These are phyloP conservation scores for Corylus americana DNA, from an alignment of 306 rosid genomes.

Conservation along the genomic window DNA sequence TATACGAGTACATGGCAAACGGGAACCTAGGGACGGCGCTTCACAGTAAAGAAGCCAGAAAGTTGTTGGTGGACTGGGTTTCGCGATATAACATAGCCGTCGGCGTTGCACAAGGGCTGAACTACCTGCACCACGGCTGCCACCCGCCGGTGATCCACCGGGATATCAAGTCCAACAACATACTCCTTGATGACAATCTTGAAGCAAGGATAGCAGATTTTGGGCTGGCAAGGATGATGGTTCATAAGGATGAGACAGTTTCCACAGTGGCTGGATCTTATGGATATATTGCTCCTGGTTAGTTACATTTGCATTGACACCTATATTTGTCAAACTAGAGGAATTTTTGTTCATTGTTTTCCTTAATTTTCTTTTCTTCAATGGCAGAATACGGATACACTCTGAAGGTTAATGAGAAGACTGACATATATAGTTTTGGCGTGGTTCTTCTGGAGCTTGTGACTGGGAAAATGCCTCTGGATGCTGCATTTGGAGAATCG, in stretches of 20 bases:
- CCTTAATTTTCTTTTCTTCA: slow-evolving; percentile 9
- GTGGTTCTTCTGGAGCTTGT: slow-evolving; percentile 84
- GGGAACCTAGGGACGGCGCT: slow-evolving; percentile 85
- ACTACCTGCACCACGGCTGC: slow-evolving; percentile 92
- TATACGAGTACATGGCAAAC: slow-evolving; percentile 78
- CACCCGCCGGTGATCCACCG: slow-evolving; percentile 76
- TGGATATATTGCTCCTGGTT: slow-evolving; percentile 97
- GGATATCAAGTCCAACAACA: slow-evolving; percentile 87
- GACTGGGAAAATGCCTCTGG: slow-evolving; percentile 70
- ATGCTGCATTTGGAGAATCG: slow-evolving; percentile 54
- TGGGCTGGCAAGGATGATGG: slow-evolving; percentile 87
- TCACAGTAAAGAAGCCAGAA: slow-evolving; percentile 63
- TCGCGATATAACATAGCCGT: slow-evolving; percentile 79
- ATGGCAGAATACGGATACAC: slow-evolving; percentile 78
- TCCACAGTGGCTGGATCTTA: slow-evolving; percentile 89
- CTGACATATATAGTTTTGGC: slow-evolving; percentile 77
- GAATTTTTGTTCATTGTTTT: not conserved
- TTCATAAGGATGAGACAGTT: slow-evolving; percentile 76
- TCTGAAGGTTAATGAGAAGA: slow-evolving; percentile 82
- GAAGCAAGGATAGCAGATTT: slow-evolving; percentile 90
- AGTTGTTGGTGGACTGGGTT: slow-evolving; percentile 83
- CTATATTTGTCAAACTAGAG: not conserved
- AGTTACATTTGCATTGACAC: not conserved
- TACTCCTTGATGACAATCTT: slow-evolving; percentile 75
- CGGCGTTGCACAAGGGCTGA: slow-evolving; percentile 82